These are phyloP conservation scores for Chlamydomonas sphaeroides DNA, from an alignment of 139 green algal species.

Conservation along the genomic window DNA sequence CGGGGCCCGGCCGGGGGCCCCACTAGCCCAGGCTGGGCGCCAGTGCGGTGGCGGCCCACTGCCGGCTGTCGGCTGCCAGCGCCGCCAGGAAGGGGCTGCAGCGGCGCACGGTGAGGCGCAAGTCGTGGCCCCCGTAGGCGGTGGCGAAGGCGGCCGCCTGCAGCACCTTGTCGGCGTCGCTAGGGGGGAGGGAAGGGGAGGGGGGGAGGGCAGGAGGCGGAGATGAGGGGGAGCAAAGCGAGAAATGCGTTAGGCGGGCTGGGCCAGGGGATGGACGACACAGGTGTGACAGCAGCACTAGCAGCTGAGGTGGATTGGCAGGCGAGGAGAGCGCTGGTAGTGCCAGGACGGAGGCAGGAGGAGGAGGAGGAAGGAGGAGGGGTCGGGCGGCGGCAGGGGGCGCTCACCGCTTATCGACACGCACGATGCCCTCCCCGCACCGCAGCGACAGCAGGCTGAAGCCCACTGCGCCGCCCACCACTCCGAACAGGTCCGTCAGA, in stretches of 20 bases:
- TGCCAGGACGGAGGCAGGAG: too few relatives aligned
- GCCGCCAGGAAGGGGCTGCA: background rate
- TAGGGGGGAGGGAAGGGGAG: background rate
- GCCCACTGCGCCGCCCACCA: conserved; percentile 10
- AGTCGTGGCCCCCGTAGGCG: background rate
- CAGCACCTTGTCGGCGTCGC: conserved; percentile 22
- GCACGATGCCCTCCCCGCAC: background rate
- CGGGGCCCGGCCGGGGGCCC: too few relatives aligned
- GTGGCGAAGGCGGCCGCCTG: conserved; percentile 18
- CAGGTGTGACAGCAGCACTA: background rate
- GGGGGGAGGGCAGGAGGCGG: too few relatives aligned
- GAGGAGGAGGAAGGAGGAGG: too few relatives aligned
- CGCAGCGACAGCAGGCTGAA: background rate
- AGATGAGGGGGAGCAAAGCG: too few relatives aligned
- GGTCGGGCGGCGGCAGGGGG: background rate
- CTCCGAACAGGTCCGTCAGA: background rate
- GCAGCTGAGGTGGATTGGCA: background rate
- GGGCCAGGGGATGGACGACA: too few relatives aligned
- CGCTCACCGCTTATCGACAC: conserved; percentile 2
- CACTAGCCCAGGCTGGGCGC: too few relatives aligned
- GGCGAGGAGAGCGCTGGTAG: background rate
- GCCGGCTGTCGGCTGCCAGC: conserved; percentile 5
- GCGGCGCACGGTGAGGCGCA: background rate
- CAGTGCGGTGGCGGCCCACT: conserved; percentile 16
- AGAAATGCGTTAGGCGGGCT: background rate